These are phyloP conservation scores for Capsicum chinense DNA, from an alignment of 257 asterid species.

Conservation along the genomic window DNA sequence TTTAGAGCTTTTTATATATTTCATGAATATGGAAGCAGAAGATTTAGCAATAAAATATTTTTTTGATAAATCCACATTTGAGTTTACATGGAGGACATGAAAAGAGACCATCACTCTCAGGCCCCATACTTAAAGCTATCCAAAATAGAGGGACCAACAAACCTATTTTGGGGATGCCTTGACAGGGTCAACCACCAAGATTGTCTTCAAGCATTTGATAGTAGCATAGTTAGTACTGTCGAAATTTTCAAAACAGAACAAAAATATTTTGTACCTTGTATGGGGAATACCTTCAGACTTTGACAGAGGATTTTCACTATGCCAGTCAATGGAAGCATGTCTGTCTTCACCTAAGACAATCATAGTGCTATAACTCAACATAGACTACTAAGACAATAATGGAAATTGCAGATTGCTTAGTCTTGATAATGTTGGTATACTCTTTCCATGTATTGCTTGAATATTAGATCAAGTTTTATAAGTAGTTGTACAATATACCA, in stretches of 20 bases:
- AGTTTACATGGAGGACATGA: neutral
- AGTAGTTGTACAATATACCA: neutral
- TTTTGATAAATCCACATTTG: neutral
- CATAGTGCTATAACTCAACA: constrained; percentile 35
- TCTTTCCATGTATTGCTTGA: neutral
- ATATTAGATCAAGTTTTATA: neutral
- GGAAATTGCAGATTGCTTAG: constrained; percentile 11
- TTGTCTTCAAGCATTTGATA: constrained; percentile 59
- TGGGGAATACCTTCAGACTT: constrained; percentile 70
- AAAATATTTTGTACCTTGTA: constrained; percentile 59
- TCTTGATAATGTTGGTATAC: neutral
- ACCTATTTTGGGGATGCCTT: constrained; percentile 87
- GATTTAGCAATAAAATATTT: neutral
- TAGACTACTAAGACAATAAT: constrained; percentile 1
- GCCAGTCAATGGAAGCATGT: constrained; percentile 89
- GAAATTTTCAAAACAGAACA: neutral
- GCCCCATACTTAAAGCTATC: constrained; percentile 62
- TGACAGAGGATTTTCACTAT: constrained; percentile 71
- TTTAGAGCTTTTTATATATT: neutral
- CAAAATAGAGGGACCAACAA: constrained; percentile 75
- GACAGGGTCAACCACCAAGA: constrained; percentile 97
- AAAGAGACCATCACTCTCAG: constrained; percentile 1
- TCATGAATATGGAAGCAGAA: constrained; percentile 13
- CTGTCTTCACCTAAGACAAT: constrained; percentile 85
- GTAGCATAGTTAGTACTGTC: neutral